A percentile compares a stretch with the other conserved stretches of the same genome.
Conservation (phyloP, 352 stramenopile species). For the Phytopythium chamaehyphon region DNA sequence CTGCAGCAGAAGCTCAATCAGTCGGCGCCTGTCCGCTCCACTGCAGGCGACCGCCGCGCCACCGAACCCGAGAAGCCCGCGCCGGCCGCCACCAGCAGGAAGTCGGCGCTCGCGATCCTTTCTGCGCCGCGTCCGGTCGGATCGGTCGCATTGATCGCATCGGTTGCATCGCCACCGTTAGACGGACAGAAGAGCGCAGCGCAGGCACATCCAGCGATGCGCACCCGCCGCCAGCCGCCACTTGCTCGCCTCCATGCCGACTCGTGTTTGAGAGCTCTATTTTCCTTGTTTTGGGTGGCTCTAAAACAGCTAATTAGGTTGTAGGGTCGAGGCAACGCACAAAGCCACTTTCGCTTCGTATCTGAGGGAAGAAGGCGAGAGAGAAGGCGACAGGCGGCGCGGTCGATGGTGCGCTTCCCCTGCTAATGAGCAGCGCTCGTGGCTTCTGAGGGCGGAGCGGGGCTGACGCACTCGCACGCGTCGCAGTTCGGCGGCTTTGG, state of each 20-base stretch:
- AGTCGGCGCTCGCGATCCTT: conserved; percentile 69
- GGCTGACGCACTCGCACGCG: background rate
- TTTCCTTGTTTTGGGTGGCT: too few relatives aligned
- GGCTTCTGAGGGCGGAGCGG: too few relatives aligned
- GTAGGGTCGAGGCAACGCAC: too few relatives aligned
- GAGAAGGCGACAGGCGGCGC: background rate
- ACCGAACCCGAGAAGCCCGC: conserved; percentile 82
- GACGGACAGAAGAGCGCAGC: background rate
- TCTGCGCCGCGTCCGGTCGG: conserved; percentile 38
- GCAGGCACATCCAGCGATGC: too few relatives aligned
- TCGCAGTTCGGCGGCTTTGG: conserved; percentile 68
- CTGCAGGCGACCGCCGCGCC: background rate
- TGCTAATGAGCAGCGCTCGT: background rate
- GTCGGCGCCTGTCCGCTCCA: background rate
- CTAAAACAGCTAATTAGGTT: too few relatives aligned
- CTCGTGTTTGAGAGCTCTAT: too few relatives aligned
- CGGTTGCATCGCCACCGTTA: too few relatives aligned
- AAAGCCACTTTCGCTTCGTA: too few relatives aligned
- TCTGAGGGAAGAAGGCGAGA: too few relatives aligned
- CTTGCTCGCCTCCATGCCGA: background rate
- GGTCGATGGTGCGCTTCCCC: conserved; percentile 3
- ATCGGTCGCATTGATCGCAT: too few relatives aligned
- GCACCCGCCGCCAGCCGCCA: conserved; percentile 6
- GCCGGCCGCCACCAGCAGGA: conserved; percentile 84
- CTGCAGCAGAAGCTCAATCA: conserved; percentile 11